phyloP scores from a whole-genome alignment of 192 early-diverging fungal genomes.

The Phycomyces blakesleeanus region DNA sequence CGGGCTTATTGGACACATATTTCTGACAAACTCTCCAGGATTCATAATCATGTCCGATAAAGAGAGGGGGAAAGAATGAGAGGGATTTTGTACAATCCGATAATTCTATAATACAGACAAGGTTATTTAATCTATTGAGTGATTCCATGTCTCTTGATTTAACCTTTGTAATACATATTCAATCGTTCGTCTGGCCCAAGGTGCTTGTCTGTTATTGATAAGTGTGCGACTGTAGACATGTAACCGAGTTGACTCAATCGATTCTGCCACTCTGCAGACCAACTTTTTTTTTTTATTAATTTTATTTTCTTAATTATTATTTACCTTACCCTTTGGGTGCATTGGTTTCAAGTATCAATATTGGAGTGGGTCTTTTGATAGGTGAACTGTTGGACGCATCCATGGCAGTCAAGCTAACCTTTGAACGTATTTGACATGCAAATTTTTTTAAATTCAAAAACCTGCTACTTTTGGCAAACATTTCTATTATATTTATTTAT shows the following conservation, averaged over 20 bases:
- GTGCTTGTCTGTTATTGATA: not conserved
- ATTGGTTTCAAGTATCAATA: not conserved
- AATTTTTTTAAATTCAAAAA: no score
- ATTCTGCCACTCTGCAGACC: not conserved
- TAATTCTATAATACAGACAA: constrained; percentile 9
- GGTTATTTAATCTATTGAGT: not conserved
- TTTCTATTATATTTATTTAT: no score
- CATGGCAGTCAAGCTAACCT: no score
- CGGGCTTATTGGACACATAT: constrained; percentile 21
- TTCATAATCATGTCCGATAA: constrained; percentile 12
- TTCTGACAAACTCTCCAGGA: constrained; percentile 19
- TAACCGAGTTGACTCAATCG: not conserved
- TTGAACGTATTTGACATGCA: no score
- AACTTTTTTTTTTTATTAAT: no score
- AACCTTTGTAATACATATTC: not conserved
- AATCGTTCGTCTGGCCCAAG: not conserved
- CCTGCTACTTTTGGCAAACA: no score
- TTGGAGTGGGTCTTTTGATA: no score
- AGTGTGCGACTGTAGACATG: not conserved
- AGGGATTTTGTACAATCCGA: not conserved
- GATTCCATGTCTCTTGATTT: no score
- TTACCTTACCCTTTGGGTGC: not conserved
- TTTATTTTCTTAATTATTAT: not conserved
- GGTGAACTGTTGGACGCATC: no score
- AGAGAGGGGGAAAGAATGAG: constrained; percentile 23